These are phyloP conservation scores for Starmera quercuum DNA, from an alignment of 805 yeast species.

Conservation along the genomic window DNA sequence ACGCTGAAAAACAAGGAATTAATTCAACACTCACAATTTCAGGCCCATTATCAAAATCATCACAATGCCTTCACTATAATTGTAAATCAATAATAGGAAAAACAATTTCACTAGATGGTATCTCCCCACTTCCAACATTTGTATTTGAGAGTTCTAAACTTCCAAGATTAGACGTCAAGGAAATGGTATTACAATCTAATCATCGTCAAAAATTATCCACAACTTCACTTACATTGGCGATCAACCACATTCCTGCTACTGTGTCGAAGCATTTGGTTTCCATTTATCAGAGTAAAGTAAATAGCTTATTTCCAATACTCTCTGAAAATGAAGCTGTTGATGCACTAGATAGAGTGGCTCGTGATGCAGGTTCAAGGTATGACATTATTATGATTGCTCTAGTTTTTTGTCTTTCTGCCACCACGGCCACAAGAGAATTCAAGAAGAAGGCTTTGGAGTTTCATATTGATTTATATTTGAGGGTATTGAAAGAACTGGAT, in stretches of 20 bases:
- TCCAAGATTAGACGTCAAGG: no score
- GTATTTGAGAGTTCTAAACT: background rate
- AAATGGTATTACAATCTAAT: no score
- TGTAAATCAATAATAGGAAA: no score
- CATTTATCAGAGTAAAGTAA: background rate
- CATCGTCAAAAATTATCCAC: no score
- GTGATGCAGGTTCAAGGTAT: background rate
- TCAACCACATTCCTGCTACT: background rate
- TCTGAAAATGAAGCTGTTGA: background rate
- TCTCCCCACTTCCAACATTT: no score
- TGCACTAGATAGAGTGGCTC: background rate
- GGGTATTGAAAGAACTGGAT: background rate
- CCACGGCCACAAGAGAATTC: background rate
- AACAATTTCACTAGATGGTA: no score
- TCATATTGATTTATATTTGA: background rate
- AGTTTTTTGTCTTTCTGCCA: background rate
- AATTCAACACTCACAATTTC: no score
- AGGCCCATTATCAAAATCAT: no score
- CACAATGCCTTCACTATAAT: no score
- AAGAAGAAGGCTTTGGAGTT: background rate
- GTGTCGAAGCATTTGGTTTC: background rate
- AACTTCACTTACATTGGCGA: background rate
- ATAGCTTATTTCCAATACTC: background rate
- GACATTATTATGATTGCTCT: background rate
- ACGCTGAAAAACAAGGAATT: no score